Percentiles rank a stretch among this genome's conserved stretches.
These are phyloP conservation scores for Inonotus obliquus DNA, from an alignment of 1,284 basidiomycete species.

Conservation along the genomic window DNA sequence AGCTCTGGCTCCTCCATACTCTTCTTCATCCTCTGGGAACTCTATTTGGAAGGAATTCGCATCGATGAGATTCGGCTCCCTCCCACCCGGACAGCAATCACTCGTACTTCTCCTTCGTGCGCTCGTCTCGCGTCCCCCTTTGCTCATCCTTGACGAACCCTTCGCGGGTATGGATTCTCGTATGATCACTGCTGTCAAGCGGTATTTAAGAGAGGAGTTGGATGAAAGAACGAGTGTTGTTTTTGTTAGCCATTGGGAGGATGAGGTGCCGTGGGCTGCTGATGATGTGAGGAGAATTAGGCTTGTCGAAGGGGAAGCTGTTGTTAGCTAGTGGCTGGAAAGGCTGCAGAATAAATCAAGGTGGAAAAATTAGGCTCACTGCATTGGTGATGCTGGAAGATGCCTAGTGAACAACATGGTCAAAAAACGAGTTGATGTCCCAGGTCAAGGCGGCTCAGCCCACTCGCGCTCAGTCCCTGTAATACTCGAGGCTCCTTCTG, in stretches of 20 bases:
- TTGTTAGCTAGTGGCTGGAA: background rate
- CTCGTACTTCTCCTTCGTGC: slow-evolving; percentile 82
- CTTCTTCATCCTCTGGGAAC: slow-evolving; percentile 27
- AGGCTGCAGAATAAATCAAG: background rate
- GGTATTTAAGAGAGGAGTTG: slow-evolving; percentile 54
- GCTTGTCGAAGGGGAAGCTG: slow-evolving; percentile 41
- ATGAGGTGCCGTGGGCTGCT: slow-evolving; percentile 72
- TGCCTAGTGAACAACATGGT: too few relatives aligned
- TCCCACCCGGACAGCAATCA: slow-evolving; percentile 71
- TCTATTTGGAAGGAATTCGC: slow-evolving; percentile 34
- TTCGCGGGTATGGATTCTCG: slow-evolving; percentile 85
- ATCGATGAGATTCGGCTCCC: slow-evolving; percentile 47
- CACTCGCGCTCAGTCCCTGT: too few relatives aligned
- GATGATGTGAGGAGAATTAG: slow-evolving; percentile 13
- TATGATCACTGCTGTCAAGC: slow-evolving; percentile 62
- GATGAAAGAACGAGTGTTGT: slow-evolving; percentile 71
- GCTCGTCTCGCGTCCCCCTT: slow-evolving; percentile 57
- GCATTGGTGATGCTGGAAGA: too few relatives aligned
- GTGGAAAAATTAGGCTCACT: background rate
- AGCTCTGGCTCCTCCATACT: slow-evolving; percentile 56
- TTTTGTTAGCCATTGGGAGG: slow-evolving; percentile 85
- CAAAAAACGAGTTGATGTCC: too few relatives aligned
- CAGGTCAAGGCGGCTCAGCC: too few relatives aligned
- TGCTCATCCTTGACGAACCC: slow-evolving; percentile 86
- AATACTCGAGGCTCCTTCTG: too few relatives aligned